Percentiles rank a stretch among this genome's conserved stretches.
These are phyloP conservation scores for Danielozyma ontarioensis DNA, from an alignment of 805 yeast species.

Conservation along the genomic window DNA sequence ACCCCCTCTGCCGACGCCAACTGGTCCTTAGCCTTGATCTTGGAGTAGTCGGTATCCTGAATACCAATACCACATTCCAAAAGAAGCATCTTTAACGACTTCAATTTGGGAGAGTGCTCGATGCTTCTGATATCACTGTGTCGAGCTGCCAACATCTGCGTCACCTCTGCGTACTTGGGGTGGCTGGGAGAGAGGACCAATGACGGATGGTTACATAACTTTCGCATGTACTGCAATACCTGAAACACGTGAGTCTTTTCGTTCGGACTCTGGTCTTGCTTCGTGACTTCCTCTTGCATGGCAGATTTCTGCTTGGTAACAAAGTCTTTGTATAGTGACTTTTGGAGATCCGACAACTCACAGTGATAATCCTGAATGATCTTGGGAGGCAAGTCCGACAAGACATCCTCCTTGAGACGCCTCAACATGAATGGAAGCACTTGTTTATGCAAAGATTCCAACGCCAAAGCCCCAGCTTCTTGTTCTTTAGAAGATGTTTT, in stretches of 20 bases:
- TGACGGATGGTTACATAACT: constrained; percentile 94
- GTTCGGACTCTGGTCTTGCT: constrained; percentile 37
- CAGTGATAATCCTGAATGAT: constrained; percentile 98
- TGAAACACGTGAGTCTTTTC: constrained; percentile 92
- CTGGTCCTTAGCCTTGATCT: constrained; percentile 26
- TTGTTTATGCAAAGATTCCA: constrained; percentile 94
- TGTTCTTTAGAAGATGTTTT: constrained; percentile 90
- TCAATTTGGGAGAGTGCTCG: constrained; percentile 83
- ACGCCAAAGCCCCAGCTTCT: constrained; percentile 93
- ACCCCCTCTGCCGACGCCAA: constrained; percentile 51
- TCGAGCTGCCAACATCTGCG: constrained; percentile 50
- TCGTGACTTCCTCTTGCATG: constrained; percentile 57
- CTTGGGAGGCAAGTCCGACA: constrained; percentile 95
- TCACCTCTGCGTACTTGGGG: constrained; percentile 74
- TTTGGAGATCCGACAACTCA: constrained; percentile 87
- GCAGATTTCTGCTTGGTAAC: constrained; percentile 75
- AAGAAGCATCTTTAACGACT: constrained; percentile 74
- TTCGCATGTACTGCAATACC: constrained; percentile 95
- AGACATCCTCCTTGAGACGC: constrained; percentile 91
- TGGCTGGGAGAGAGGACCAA: constrained; percentile 77
- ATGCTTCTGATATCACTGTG: constrained; percentile 64
- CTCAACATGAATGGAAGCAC: constrained; percentile 95
- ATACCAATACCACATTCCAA: constrained; percentile 90
- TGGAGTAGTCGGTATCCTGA: constrained; percentile 29
- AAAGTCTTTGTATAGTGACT: constrained; percentile 82